These are phyloP conservation scores for Candida incommunis DNA, from an alignment of 805 yeast species.

Conservation along the genomic window DNA sequence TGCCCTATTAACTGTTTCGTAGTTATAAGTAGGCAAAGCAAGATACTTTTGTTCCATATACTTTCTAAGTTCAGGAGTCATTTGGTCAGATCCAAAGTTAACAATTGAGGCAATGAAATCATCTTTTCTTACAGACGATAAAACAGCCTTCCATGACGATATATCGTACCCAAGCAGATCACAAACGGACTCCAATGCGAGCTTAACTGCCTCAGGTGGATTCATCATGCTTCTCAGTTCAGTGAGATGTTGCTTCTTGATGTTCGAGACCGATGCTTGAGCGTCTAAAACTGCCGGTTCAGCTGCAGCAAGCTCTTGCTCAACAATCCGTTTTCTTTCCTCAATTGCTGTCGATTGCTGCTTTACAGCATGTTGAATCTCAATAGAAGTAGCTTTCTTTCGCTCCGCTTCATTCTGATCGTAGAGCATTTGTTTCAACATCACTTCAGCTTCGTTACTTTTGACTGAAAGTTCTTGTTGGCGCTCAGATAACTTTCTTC, in stretches of 20 bases:
- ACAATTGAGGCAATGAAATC: conserved; percentile 80
- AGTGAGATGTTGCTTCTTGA: conserved; percentile 81
- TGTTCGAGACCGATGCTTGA: conserved; percentile 76
- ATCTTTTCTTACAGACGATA: conserved; percentile 63
- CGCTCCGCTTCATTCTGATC: conserved; percentile 91
- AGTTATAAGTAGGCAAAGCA: conserved; percentile 48
- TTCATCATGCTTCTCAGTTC: conserved; percentile 80
- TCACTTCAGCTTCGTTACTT: conserved; percentile 52
- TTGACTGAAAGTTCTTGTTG: conserved; percentile 36
- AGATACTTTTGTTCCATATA: conserved; percentile 49
- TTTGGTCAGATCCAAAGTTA: conserved; percentile 51
- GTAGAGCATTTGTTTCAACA: conserved; percentile 59
- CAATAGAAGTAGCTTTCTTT: conserved; percentile 71
- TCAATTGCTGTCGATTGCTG: conserved; percentile 51
- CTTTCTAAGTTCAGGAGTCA: conserved; percentile 37
- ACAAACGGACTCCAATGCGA: conserved; percentile 82
- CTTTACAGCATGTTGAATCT: conserved; percentile 54
- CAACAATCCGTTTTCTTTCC: conserved; percentile 37
- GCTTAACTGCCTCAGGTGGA: conserved; percentile 79
- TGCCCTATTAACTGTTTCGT: conserved; percentile 68
- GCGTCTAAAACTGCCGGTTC: conserved; percentile 83
- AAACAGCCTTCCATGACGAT: conserved; percentile 68
- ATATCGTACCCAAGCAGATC: conserved; percentile 59
- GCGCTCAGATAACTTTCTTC: conserved; percentile 38
- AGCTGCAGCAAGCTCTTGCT: conserved; percentile 53